Evolutionary conservation across 805 yeast species (phyloP).

Genomic region (Saccharomycopsis fibuligera): DNA sequence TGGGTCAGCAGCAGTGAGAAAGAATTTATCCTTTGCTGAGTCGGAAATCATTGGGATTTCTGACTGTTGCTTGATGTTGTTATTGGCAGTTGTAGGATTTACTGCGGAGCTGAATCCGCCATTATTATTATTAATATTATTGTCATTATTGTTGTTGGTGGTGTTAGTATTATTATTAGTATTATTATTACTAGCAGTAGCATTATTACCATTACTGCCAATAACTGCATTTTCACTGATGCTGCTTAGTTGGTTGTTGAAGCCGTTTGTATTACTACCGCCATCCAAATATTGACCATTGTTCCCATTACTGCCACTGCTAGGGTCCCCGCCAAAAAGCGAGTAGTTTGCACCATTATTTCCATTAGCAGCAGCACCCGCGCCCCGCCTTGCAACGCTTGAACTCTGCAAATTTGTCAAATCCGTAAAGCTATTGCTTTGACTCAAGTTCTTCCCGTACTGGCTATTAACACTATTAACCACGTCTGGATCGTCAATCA

Average conservation of each 20-base stretch:
- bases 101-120: no score
- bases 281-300: neutral
- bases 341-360: neutral
- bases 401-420: slow-evolving; percentile 1
- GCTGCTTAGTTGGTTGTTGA: slow-evolving; percentile 18
- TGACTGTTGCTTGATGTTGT: neutral
- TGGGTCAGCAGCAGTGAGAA: slow-evolving; percentile 95
- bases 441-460: slow-evolving; percentile 2
- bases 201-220: no score
- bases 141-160: slow-evolving; percentile 11
- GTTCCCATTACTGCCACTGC: neutral
- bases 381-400: neutral
- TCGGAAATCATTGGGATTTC: slow-evolving; percentile 33
- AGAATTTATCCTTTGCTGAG: slow-evolving; percentile 87
- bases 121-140: neutral
- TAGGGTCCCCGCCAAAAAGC: neutral
- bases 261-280: slow-evolving; percentile 11
- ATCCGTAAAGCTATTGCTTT: slow-evolving; percentile 6
- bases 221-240: slow-evolving; percentile 5
- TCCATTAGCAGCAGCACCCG: neutral
- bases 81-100: slow-evolving; percentile 1
- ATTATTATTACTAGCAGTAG: neutral
- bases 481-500: slow-evolving; percentile 81
- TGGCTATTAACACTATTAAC: slow-evolving; percentile 36
- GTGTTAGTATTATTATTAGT: slow-evolving; percentile 18